These are phyloP conservation scores for Caloboletus firmus DNA, from an alignment of 1,284 basidiomycete species.

Conservation along the genomic window DNA sequence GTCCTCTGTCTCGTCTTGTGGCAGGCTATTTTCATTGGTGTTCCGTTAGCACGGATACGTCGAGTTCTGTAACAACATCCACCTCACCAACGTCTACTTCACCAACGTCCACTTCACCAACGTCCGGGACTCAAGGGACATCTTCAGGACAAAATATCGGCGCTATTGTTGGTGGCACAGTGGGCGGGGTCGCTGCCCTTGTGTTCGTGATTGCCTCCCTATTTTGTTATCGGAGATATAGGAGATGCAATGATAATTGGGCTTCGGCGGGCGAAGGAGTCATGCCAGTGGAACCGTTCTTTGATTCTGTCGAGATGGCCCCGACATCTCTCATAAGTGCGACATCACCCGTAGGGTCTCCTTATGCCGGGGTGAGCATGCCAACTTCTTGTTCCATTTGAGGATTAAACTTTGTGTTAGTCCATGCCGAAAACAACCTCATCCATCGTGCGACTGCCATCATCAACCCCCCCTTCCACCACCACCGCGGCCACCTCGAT, in stretches of 20 bases:
- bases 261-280: not conserved
- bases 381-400: not conserved
- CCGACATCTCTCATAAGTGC: too few relatives aligned
- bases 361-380: not conserved
- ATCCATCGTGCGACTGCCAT: not conserved
- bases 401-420: not conserved
- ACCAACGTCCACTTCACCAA: too few relatives aligned
- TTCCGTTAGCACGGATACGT: constrained; percentile 3
- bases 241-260: not conserved
- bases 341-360: accelerated
- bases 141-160: not conserved
- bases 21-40: not conserved
- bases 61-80: not conserved
- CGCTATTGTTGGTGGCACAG: constrained; percentile 10
- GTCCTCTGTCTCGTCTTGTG: not conserved
- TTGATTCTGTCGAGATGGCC: not conserved
- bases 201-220: not conserved
- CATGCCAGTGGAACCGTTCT: not conserved
- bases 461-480: not conserved
- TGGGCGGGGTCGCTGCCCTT: constrained; percentile 1
- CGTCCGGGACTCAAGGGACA: not conserved
- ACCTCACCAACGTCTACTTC: too few relatives aligned
- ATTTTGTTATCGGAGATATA: constrained; percentile 1
- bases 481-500: not conserved
- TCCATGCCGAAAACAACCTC: not conserved